Base-by-base conservation (phyloP, 176 grass and related monocot genomes). In the Raddia distichophylla region DNA sequence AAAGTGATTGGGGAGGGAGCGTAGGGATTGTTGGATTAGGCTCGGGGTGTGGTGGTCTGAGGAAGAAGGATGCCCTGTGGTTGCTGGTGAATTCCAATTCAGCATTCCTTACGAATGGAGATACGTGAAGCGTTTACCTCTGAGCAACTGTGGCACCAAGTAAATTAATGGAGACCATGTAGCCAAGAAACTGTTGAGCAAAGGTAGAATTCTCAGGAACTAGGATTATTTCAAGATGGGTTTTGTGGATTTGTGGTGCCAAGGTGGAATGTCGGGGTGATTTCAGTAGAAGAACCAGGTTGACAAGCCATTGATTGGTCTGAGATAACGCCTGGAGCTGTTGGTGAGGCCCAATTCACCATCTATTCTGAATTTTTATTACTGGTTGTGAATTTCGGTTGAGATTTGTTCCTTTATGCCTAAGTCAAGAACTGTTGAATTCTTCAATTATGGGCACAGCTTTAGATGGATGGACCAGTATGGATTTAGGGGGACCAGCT, bases 381-480 rank as follows among this genome's bases (percentile, higher is more conserved):
- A 45, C 2, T 53, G 62, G 4, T 60, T 67, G 53, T 61, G 70
- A 70, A 17, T 33, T 84, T 80, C 55, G 11, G 61, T 82, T 44
- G 10, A 88, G 32, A 45, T 51, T 69, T 83, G 61, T 53, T 75
- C 8, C 47, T 80, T 62, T n/a, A 47, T 69, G 54, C 14, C 71
- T 55, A 69, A 84, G 63, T 12, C 49, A 77, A 79, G 10, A 68
- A 18, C 15, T 55, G 54, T 61, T 80, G 19, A 47, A 67, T 45
- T 48, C 11, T 16, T 52, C 14, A 6, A 69, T 70, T 63, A 75
- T 74, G 53, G 12, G 34, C 0, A 5, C 17, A 48, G 34, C 47
- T 85, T 65, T 69, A 68, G 45, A 84, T 65, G 76, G 35, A 54
- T 79, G 44, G 66, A 57, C 40, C 17, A 40, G 58, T 33, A 33